These are phyloP conservation scores for Porpolomopsis calyptriformis DNA, from an alignment of 768 basidiomycete species.

Conservation along the genomic window DNA sequence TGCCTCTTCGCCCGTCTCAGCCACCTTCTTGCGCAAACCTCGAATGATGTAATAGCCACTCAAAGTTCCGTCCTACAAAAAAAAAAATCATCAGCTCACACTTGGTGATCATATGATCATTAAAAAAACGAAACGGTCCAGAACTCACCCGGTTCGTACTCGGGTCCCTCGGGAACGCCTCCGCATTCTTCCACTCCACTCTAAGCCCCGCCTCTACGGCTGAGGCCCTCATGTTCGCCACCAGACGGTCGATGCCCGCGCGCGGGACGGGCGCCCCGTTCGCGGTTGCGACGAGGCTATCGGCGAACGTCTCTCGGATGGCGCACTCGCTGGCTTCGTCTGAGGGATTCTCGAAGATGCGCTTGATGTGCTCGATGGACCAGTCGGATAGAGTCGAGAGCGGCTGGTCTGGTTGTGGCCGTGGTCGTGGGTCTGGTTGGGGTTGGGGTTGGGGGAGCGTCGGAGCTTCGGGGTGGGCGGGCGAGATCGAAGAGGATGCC, in stretches of 20 bases:
- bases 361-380: constrained; percentile 39
- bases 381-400: constrained; percentile 37
- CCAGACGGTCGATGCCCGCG: constrained; percentile 30
- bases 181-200: constrained; percentile 39
- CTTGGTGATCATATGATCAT: not conserved
- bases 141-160: constrained; percentile 34
- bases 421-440: not conserved
- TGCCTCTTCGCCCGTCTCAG: constrained; percentile 22
- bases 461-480: not conserved
- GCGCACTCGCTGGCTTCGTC: constrained; percentile 33
- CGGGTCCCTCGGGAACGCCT: constrained; percentile 34
- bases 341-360: constrained; percentile 40
- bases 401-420: not conserved
- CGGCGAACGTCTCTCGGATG: constrained; percentile 36
- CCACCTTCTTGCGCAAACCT: constrained; percentile 32
- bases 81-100: constrained; percentile 5
- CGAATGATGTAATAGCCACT: constrained; percentile 42
- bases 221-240: constrained; percentile 31
- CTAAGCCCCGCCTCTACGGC: constrained; percentile 27
- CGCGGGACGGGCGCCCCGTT: constrained; percentile 35
- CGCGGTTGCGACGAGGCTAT: constrained; percentile 27
- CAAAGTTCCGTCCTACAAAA: constrained; percentile 34
- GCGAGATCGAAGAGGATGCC: no score
- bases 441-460: no score
- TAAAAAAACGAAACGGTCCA: no score